A percentile compares a stretch with the other conserved stretches of the same genome.
Conservation (phyloP, 371 early-diverging fungal genomes). For the Mucor saturninus region DNA sequence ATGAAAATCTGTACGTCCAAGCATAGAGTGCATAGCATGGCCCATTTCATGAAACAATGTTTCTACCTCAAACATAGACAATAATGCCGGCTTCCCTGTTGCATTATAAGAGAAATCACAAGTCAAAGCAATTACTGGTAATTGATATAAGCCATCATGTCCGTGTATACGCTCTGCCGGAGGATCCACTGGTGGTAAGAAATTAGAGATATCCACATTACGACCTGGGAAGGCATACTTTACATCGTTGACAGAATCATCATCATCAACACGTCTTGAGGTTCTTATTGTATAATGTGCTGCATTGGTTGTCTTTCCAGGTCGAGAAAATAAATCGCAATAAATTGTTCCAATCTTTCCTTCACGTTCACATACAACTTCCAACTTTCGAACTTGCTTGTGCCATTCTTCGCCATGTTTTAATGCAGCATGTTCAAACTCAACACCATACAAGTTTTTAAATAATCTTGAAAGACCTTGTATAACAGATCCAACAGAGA, state of each 20-base stretch:
- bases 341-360: conserved; percentile 90
- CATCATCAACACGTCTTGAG: conserved; percentile 85
- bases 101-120: conserved; percentile 65
- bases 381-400: conserved; percentile 82
- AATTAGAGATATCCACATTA: conserved; percentile 29
- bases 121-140: conserved; percentile 79
- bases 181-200: conserved; percentile 32
- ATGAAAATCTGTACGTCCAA: conserved; percentile 93
- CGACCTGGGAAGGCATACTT: conserved; percentile 47
- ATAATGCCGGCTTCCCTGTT: conserved; percentile 43
- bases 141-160: conserved; percentile 62
- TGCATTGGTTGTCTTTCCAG: conserved; percentile 80
- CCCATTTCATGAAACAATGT: conserved; percentile 99
- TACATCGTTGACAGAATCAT: conserved; percentile 59
- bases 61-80: conserved; percentile 82
- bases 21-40: conserved; percentile 97
- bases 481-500: conserved; percentile 87
- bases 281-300: conserved; percentile 97
- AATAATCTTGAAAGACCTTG: conserved; percentile 86
- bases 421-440: conserved; percentile 69
- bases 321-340: conserved; percentile 85
- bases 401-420: conserved; percentile 87
- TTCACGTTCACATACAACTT: conserved; percentile 84
- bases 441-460: conserved; percentile 83
- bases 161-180: conserved; percentile 43